Evolutionary conservation across 2,329 filamentous ascomycete species (phyloP).

Genomic region (Pseudomassariella vexata): DNA sequence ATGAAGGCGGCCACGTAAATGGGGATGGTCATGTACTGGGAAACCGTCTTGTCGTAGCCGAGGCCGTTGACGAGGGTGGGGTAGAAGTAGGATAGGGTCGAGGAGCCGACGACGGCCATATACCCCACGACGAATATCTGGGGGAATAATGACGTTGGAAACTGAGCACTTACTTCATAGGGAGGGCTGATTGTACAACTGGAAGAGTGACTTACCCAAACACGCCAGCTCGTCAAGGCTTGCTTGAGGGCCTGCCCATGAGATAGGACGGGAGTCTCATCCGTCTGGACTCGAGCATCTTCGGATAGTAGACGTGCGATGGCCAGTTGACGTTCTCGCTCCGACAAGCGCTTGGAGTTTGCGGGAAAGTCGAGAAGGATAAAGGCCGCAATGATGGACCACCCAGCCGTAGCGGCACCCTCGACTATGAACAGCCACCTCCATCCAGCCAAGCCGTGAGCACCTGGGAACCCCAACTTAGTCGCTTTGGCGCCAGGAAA

Average conservation of each 20-base stretch:
- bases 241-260: slow-evolving; percentile 17
- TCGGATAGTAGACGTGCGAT: slow-evolving; percentile 53
- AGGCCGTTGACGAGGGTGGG: slow-evolving; percentile 35
- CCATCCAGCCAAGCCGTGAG: slow-evolving; percentile 42
- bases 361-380: slow-evolving; percentile 66
- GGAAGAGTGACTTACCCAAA: too few relatives aligned
- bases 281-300: slow-evolving; percentile 52
- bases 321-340: slow-evolving; percentile 55
- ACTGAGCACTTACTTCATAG: too few relatives aligned
- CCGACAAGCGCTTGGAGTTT: slow-evolving; percentile 50
- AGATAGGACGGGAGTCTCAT: slow-evolving; percentile 52
- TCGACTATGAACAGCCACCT: slow-evolving; percentile 55
- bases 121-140: slow-evolving; percentile 33
- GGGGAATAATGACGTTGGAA: too few relatives aligned
- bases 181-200: too few relatives aligned
- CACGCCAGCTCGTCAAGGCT: slow-evolving; percentile 31
- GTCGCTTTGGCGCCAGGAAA: background rate
- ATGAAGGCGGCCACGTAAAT: slow-evolving; percentile 46
- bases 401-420: slow-evolving; percentile 58
- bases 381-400: slow-evolving; percentile 52
- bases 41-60: slow-evolving; percentile 37
- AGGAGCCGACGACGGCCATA: slow-evolving; percentile 34
- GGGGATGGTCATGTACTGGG: slow-evolving; percentile 46
- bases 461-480: slow-evolving; percentile 23
- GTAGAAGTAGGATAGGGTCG: slow-evolving; percentile 49